Percentiles rank a stretch among this genome's conserved stretches.
Evolutionary conservation across 1,284 basidiomycete species (phyloP).

Genomic region (Cryptococcus sp.): DNA sequence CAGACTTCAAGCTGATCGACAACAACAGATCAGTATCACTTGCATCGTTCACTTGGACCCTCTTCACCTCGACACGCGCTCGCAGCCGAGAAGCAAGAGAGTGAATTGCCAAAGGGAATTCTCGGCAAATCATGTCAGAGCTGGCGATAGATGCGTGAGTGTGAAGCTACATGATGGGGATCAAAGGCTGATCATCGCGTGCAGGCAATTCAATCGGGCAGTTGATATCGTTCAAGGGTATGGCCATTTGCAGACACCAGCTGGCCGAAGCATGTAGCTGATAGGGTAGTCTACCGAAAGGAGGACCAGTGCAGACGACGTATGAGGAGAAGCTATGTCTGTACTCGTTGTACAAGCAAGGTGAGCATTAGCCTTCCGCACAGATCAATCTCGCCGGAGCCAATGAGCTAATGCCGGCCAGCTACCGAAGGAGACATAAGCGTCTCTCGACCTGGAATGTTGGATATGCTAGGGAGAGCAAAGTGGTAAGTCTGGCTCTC

Average conservation of each 20-base stretch:
- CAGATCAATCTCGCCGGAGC: background rate
- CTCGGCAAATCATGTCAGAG: background rate
- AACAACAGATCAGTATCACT: no score
- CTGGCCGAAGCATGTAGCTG: background rate
- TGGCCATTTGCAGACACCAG: background rate
- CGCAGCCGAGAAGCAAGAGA: background rate
- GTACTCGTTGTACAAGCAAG: slow-evolving; percentile 94
- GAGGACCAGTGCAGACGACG: slow-evolving; percentile 89
- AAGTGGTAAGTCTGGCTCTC: slow-evolving; percentile 64
- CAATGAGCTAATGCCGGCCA: slow-evolving; percentile 4
- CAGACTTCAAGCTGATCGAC: no score
- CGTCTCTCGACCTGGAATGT: slow-evolving; percentile 35
- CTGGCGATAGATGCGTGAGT: slow-evolving; percentile 25
- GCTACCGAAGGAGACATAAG: slow-evolving; percentile 42
- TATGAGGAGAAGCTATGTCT: slow-evolving; percentile 95
- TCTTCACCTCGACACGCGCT: no score
- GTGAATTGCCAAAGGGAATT: background rate
- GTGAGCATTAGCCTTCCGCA: slow-evolving; percentile 46
- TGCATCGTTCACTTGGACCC: no score
- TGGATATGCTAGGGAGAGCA: slow-evolving; percentile 80
- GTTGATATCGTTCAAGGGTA: slow-evolving; percentile 81
- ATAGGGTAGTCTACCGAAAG: slow-evolving; percentile 65
- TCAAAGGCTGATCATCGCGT: no score
- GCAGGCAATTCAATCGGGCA: slow-evolving; percentile 78
- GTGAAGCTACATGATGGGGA: no score